Conservation (phyloP, 2,329 filamentous ascomycete genomes). For the Knoxdaviesia capensis region DNA sequence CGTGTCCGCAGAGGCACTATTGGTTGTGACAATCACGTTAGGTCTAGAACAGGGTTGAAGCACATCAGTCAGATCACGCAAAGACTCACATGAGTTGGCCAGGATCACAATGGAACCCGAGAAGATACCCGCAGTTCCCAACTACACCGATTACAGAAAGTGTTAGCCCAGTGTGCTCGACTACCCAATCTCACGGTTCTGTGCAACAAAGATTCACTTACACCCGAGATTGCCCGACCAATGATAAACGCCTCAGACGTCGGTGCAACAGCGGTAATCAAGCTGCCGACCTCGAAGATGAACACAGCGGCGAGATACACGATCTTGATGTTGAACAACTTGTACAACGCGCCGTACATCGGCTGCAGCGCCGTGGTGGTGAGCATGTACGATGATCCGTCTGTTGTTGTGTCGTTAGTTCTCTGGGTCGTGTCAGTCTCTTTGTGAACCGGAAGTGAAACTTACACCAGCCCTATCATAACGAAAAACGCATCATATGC, state of each 20-base stretch:
- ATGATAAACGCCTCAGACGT: conserved; percentile 27
- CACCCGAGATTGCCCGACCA: conserved; percentile 28
- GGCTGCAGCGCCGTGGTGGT: conserved; percentile 28
- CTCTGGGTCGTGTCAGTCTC: not conserved
- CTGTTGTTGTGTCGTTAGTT: conserved; percentile 9
- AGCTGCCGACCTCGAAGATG: conserved; percentile 22
- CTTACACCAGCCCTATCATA: conserved; percentile 3
- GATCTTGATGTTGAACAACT: conserved; percentile 26
- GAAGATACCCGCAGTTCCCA: conserved; percentile 29
- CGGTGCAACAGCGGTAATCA: conserved; percentile 23
- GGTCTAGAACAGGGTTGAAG: too few relatives aligned
- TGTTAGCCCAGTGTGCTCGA: not conserved
- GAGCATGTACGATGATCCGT: conserved; percentile 27
- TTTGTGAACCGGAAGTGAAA: not conserved
- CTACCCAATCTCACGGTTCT: too few relatives aligned
- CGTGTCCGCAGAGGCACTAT: conserved; percentile 31
- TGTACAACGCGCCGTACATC: conserved; percentile 28
- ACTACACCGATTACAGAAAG: conserved; percentile 7
- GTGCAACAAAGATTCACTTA: conserved; percentile 6
- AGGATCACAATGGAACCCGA: conserved; percentile 28
- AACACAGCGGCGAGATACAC: conserved; percentile 21
- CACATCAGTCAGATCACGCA: too few relatives aligned
- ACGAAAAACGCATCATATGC: too few relatives aligned
- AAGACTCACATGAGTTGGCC: conserved; percentile 16
- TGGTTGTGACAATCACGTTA: not conserved